phyloP scores from a whole-genome alignment of 2,329 filamentous ascomycete species.

The Epichloe festucae region DNA sequence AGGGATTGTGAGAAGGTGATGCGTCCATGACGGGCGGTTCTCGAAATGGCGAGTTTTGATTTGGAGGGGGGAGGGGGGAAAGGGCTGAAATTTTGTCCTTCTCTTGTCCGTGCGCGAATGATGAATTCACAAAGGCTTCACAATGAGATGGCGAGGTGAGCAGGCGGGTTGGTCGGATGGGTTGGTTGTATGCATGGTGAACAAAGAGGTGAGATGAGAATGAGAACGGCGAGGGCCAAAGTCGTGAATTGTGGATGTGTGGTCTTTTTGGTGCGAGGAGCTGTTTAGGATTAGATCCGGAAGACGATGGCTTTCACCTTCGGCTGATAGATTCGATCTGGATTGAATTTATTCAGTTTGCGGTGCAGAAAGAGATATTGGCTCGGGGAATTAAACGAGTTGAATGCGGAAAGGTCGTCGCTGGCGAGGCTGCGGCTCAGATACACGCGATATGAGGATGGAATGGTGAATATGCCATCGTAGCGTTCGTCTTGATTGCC shows the following conservation, averaged over 20 bases:
- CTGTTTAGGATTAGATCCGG: background rate
- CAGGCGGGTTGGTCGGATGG: background rate
- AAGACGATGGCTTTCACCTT: background rate
- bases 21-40: background rate
- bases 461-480: too few relatives aligned
- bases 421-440: too few relatives aligned
- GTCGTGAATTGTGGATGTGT: background rate
- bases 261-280: background rate
- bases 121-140: background rate
- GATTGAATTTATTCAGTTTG: too few relatives aligned
- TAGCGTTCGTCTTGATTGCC: too few relatives aligned
- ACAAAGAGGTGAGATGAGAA: background rate
- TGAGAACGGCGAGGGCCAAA: background rate
- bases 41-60: background rate
- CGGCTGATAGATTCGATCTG: too few relatives aligned
- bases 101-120: background rate
- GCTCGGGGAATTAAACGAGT: too few relatives aligned
- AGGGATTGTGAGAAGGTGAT: background rate
- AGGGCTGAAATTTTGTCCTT: accelerated
- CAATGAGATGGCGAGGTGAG: background rate
- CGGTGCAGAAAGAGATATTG: too few relatives aligned
- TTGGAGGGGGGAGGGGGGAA: too few relatives aligned
- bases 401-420: too few relatives aligned
- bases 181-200: background rate
- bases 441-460: too few relatives aligned